Evolutionary conservation across 129 eudicot genomes (phyloP).

Genomic region (Kitagawia praeruptora): DNA sequence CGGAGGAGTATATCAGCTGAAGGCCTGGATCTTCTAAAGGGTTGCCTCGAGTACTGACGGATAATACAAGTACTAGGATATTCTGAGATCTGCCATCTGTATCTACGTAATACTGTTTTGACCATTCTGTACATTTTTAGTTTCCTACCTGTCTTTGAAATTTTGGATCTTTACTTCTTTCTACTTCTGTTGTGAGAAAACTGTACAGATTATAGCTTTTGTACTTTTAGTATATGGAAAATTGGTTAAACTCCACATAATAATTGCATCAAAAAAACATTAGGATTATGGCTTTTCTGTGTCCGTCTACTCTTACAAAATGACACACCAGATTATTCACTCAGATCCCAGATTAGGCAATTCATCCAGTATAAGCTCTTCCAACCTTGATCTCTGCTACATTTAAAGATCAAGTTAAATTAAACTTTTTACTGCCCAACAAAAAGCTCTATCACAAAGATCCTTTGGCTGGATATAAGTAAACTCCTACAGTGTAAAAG

Average conservation of each 20-base stretch:
- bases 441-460: no score
- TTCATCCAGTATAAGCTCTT: background rate
- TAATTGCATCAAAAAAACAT: background rate
- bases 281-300: background rate
- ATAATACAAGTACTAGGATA: background rate
- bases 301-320: background rate
- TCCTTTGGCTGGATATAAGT: background rate
- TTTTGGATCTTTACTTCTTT: slow-evolving; percentile 3
- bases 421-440: background rate
- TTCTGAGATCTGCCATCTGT: slow-evolving; percentile 13
- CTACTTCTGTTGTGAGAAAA: slow-evolving; percentile 2
- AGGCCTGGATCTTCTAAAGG: slow-evolving; percentile 74
- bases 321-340: background rate
- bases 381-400: background rate
- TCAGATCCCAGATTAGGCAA: background rate
- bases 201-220: slow-evolving; percentile 8
- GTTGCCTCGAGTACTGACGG: slow-evolving; percentile 33
- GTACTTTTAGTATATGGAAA: background rate
- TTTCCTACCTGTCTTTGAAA: background rate
- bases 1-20: slow-evolving; percentile 79
- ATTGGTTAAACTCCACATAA: background rate
- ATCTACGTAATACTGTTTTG: background rate
- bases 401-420: background rate
- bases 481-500: background rate
- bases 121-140: slow-evolving; percentile 8